phyloP scores from a whole-genome alignment of 2,329 filamentous ascomycete genomes.

The Penicillium italicum region DNA sequence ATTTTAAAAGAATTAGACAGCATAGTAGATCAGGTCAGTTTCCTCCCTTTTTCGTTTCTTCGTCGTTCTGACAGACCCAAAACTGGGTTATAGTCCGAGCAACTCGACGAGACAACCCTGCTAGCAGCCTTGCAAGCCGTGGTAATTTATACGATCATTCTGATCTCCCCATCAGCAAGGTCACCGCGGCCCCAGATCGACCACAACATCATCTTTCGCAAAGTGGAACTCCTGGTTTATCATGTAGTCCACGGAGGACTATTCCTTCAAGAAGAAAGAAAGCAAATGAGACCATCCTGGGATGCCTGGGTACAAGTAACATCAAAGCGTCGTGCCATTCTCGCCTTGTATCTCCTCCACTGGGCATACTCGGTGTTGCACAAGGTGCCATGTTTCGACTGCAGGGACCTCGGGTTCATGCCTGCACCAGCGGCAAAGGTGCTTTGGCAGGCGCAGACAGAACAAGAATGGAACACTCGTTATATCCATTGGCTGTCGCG shows the following conservation, averaged over 20 bases:
- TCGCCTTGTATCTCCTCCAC: constrained; percentile 37
- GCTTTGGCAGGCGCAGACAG: constrained; percentile 37
- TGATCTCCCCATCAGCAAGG: constrained; percentile 36
- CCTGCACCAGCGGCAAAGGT: constrained; percentile 40
- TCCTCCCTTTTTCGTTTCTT: constrained; percentile 14
- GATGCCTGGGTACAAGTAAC: constrained; percentile 50
- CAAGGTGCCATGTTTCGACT: constrained; percentile 33
- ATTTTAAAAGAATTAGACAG: constrained; percentile 32
- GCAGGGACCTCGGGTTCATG: constrained; percentile 38
- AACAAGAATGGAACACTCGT: constrained; percentile 32
- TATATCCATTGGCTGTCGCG: constrained; percentile 24
- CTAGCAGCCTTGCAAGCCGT: constrained; percentile 38
- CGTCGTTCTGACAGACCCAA: not conserved
- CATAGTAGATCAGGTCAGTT: constrained; percentile 31
- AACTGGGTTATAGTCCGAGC: constrained; percentile 18
- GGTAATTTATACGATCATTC: constrained; percentile 38
- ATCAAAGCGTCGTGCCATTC: constrained; percentile 49
- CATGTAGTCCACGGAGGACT: constrained; percentile 34
- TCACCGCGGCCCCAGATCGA: constrained; percentile 13
- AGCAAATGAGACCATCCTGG: constrained; percentile 33
- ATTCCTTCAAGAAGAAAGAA: constrained; percentile 35
- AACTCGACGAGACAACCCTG: constrained; percentile 33
- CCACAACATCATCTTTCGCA: constrained; percentile 26
- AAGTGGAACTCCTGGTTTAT: constrained; percentile 31
- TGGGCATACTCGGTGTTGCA: constrained; percentile 42